These are phyloP conservation scores for Aspergillus persii DNA, from an alignment of 2,329 filamentous ascomycete species.

Conservation along the genomic window DNA sequence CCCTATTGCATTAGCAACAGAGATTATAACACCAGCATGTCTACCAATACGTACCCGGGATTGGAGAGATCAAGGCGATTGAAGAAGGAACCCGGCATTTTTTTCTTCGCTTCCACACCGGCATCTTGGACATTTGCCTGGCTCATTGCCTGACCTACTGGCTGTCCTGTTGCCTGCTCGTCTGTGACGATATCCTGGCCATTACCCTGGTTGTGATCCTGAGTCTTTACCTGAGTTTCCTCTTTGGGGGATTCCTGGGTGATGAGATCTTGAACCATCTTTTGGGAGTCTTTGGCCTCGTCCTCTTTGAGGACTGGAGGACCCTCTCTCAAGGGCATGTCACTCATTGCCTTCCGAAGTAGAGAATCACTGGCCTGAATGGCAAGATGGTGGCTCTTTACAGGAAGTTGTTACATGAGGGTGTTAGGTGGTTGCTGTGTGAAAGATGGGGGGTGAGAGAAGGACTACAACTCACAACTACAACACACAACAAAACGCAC, in stretches of 20 bases:
- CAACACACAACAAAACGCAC: background rate
- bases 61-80: constrained; percentile 11
- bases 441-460: background rate
- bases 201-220: too few species aligned
- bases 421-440: background rate
- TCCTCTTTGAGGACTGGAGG: background rate
- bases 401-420: background rate
- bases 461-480: background rate
- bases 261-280: background rate
- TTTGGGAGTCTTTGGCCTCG: background rate
- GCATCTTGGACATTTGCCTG: background rate
- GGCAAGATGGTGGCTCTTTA: background rate
- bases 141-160: too few species aligned
- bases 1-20: background rate
- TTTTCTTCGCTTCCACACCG: background rate
- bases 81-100: background rate
- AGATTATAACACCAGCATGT: background rate
- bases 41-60: constrained; percentile 4
- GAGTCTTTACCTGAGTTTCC: too few species aligned
- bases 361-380: background rate
- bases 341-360: background rate
- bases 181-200: too few species aligned
- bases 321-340: background rate
- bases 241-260: too few species aligned
- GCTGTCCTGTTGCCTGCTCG: too few species aligned